A percentile compares a stretch with the other conserved stretches of the same genome.
These are phyloP conservation scores for Lophium mytilinum DNA, from an alignment of 495 filamentous ascomycete species.

Conservation along the genomic window DNA sequence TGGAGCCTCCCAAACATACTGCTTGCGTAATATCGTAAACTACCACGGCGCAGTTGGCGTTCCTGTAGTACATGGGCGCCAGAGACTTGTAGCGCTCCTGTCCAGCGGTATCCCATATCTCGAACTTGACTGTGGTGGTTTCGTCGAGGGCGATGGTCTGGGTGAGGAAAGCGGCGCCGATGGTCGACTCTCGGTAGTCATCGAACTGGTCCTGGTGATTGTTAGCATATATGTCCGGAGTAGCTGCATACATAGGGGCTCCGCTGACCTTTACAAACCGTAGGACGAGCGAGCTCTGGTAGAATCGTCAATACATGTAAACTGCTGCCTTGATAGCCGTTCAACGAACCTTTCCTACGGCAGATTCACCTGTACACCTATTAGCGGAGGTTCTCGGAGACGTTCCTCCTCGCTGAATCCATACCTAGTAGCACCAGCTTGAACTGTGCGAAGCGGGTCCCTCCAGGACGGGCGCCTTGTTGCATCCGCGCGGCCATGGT, in stretches of 20 bases:
- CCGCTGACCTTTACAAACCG: slow-evolving; percentile 87
- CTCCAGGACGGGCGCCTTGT: slow-evolving; percentile 66
- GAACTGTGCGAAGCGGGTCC: slow-evolving; percentile 88
- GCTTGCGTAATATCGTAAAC: slow-evolving; percentile 99
- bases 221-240: background rate
- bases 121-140: slow-evolving; percentile 96
- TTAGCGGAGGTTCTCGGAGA: slow-evolving; percentile 22
- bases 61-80: slow-evolving; percentile 98
- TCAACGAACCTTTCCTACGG: slow-evolving; percentile 80
- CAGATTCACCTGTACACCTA: slow-evolving; percentile 75
- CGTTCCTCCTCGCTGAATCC: slow-evolving; percentile 14
- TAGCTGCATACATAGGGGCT: background rate
- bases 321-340: slow-evolving; percentile 21
- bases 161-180: slow-evolving; percentile 96
- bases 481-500: slow-evolving; percentile 75
- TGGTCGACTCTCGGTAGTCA: slow-evolving; percentile 97
- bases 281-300: slow-evolving; percentile 88
- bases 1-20: slow-evolving; percentile 45
- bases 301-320: slow-evolving; percentile 1
- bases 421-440: slow-evolving; percentile 93
- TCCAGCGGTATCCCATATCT: slow-evolving; percentile 99
- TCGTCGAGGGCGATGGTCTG: slow-evolving; percentile 98
- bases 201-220: slow-evolving; percentile 89
- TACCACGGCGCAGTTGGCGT: slow-evolving; percentile 97
- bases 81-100: slow-evolving; percentile 98